A percentile compares a stretch with the other conserved stretches of the same genome.
Conservation (phyloP, 2,329 filamentous ascomycete species). For the Huntiella bhutanensis region DNA sequence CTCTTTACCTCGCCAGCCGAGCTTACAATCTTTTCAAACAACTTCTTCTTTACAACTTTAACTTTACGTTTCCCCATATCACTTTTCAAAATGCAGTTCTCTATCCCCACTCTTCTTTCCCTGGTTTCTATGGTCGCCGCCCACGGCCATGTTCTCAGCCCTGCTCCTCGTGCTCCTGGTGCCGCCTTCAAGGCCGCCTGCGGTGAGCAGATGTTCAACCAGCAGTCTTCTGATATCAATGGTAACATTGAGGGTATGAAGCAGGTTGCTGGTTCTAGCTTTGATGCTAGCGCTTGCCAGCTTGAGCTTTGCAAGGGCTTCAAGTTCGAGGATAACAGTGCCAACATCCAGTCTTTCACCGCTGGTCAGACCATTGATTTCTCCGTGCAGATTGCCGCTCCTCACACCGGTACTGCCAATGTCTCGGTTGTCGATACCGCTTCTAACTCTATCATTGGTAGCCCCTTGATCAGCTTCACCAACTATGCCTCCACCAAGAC, state of each 20-base stretch:
- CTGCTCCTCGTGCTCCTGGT: conserved; percentile 23
- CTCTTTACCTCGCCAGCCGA: conserved; percentile 4
- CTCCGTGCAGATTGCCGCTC: conserved; percentile 23
- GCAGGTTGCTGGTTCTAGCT: conserved; percentile 14
- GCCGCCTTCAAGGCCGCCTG: conserved; percentile 25
- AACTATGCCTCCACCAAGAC: conserved; percentile 31
- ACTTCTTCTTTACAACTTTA: background rate
- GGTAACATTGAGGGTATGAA: conserved; percentile 22
- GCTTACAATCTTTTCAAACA: background rate
- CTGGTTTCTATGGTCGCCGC: conserved; percentile 17
- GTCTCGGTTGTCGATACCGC: conserved; percentile 37
- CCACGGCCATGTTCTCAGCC: conserved; percentile 26
- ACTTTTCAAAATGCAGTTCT: conserved; percentile 9
- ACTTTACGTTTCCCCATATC: background rate
- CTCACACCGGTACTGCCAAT: conserved; percentile 30
- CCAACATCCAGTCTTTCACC: conserved; percentile 23
- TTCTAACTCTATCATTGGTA: conserved; percentile 32
- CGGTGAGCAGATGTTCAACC: conserved; percentile 22
- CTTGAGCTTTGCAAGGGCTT: conserved; percentile 27
- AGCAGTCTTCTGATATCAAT: conserved; percentile 19
- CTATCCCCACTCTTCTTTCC: conserved; percentile 6
- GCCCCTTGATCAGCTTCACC: conserved; percentile 33
- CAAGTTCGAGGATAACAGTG: conserved; percentile 25
- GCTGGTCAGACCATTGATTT: conserved; percentile 26
- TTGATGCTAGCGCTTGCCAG: conserved; percentile 14